Evolutionary conservation across 805 yeast species (phyloP).

Genomic region (Candida taoyuanica): DNA sequence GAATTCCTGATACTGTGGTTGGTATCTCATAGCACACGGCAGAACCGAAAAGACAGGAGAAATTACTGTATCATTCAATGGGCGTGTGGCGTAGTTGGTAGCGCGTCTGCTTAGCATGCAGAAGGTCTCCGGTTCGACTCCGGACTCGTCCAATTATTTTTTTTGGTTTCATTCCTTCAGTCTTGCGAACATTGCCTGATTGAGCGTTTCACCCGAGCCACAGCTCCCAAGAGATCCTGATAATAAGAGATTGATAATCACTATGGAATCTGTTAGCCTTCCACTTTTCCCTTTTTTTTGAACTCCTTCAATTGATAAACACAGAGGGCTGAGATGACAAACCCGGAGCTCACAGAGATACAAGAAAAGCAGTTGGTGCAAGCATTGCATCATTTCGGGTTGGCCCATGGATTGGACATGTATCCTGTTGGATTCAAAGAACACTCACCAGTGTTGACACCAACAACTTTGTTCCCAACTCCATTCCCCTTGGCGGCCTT

Average conservation of each 20-base stretch:
- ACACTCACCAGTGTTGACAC: constrained; percentile 58
- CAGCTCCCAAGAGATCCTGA: no score
- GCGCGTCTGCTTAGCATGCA: constrained; percentile 80
- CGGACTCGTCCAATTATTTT: constrained; percentile 58
- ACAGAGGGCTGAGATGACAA: constrained; percentile 3
- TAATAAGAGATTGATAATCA: not conserved
- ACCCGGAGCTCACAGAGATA: constrained; percentile 25
- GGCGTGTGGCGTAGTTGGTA: constrained; percentile 84
- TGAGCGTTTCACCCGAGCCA: constrained; percentile 1
- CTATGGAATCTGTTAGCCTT: not conserved
- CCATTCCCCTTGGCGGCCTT: constrained; percentile 74
- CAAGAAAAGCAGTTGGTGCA: constrained; percentile 33
- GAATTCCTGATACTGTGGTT: no score
- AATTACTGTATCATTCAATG: constrained; percentile 21
- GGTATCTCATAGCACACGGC: not conserved
- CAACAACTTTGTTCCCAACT: constrained; percentile 87
- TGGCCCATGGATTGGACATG: constrained; percentile 79
- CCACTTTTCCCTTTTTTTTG: no score
- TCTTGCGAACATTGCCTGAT: constrained; percentile 7
- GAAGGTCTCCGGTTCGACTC: constrained; percentile 77
- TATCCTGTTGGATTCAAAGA: constrained; percentile 54
- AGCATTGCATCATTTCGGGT: constrained; percentile 65
- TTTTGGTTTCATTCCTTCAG: not conserved
- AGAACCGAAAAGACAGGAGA: not conserved
- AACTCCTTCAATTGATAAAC: not conserved